Evolutionary conservation across 257 asterid genomes (phyloP), one percentile per base, ranked within the genome.

Genomic region (Ophiorrhiza pumila): DNA sequence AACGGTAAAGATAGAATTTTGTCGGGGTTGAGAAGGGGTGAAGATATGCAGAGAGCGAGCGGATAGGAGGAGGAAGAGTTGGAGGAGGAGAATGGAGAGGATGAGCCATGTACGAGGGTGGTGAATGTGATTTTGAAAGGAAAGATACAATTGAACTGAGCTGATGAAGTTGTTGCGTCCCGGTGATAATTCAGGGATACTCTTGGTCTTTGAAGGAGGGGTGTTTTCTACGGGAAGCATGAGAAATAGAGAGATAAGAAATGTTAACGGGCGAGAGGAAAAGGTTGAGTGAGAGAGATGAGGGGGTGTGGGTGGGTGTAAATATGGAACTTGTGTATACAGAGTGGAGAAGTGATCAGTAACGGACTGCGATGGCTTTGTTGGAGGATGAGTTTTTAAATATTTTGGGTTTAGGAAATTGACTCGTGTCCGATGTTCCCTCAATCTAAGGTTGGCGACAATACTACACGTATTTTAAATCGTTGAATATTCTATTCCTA

Each of bases 141-240:
- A 53, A 11, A 77, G 35, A 22, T 64, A 52, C 18, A 69, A 18
- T 37, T 71, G 77, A 49, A 77, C 6, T 47, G 27, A 23, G 41
- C 52, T 37, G 63, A 70, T 32, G 6, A 58, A 67, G 71, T 12
- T 43, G 64, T 76, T 80, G 4, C 76, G 52, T 59, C 49, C 49
- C n/a, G 42, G 52, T 37, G 49, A 32, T 10, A 67, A 53, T 8
- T 47, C 74, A 18, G 79, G 53, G 4, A 22, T 29, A 7, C 29
- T 57, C 53, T 61, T 68, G 64, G 67, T 59, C 45, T 72, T 71
- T 1, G 42, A 34, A 4, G 71, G 71, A 22, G 71, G 56, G n/a
- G n/a, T n/a, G n/a, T n/a, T n/a, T n/a, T n/a, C n/a, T 32, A 49
- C n/a, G 34, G 77, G 72, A 74, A 81, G 53, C 85, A 78, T 71